These are phyloP conservation scores for Claviceps pusilla DNA, from an alignment of 2,329 filamentous ascomycete species.

Conservation along the genomic window DNA sequence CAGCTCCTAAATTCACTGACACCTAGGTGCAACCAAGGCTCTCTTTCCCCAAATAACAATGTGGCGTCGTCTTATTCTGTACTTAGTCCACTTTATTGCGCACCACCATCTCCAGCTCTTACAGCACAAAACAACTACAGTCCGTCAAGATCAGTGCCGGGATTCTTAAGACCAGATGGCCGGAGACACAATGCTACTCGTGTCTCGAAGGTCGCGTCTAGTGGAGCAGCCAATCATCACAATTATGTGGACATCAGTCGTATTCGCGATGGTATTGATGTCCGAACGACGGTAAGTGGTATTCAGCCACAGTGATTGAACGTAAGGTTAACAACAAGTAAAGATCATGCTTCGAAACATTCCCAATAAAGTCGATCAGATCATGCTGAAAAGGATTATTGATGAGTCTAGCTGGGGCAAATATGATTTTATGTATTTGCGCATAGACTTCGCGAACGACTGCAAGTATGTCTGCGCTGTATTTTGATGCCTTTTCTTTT, in stretches of 20 bases:
- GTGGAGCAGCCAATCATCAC: slow-evolving; percentile 36
- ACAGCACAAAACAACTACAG: slow-evolving; percentile 23
- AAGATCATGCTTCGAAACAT: slow-evolving; percentile 93
- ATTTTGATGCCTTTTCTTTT: not conserved
- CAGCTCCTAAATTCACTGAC: slow-evolving; percentile 16
- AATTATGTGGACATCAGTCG: slow-evolving; percentile 47
- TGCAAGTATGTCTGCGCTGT: slow-evolving; percentile 50
- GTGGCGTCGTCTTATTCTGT: slow-evolving; percentile 18
- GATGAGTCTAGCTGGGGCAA: slow-evolving; percentile 65
- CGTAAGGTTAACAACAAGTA: slow-evolving; percentile 7
- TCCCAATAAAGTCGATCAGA: slow-evolving; percentile 73
- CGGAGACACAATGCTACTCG: slow-evolving; percentile 36
- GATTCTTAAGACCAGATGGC: slow-evolving; percentile 21
- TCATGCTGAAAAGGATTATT: slow-evolving; percentile 62
- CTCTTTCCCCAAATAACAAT: slow-evolving; percentile 14
- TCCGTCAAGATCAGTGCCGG: slow-evolving; percentile 23
- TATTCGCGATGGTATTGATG: slow-evolving; percentile 53
- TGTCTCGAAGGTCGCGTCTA: slow-evolving; percentile 30
- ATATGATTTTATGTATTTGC: slow-evolving; percentile 90
- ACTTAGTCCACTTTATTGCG: slow-evolving; percentile 16
- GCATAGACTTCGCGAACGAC: slow-evolving; percentile 74
- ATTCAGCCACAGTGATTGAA: not conserved
- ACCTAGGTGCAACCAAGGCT: slow-evolving; percentile 5
- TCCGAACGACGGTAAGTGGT: slow-evolving; percentile 57
- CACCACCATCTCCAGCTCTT: slow-evolving; percentile 19